Evolutionary conservation across 1,139 yeast genomes (phyloP), one percentile per base, ranked within the genome.

Genomic region (Taiozyma onychis): DNA sequence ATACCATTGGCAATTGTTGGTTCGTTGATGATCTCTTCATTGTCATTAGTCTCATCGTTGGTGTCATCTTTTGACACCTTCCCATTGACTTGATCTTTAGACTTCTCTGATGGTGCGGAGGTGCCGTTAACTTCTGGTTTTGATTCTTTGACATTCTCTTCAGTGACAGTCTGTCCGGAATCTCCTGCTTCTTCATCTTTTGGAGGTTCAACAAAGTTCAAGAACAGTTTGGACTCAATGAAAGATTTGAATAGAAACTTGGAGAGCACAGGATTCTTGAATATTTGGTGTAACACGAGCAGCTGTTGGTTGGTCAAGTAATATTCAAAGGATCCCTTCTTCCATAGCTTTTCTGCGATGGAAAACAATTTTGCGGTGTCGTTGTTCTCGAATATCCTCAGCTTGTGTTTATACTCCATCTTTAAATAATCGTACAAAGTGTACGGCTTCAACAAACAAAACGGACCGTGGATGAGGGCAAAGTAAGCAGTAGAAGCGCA

Each of bases 221-320:
- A 16, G 10, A 14, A 51, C 7, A 59, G 44, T 16, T 49, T 50
- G 2, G 59, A 55, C 27, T 51, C 44, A 13, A 59, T n/a, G 41
- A 60, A 53, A 16, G 43, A 43, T n/a, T 43, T 43, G 46, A 60
- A 60, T 16, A 51, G 26, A 6, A 18, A 41, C 30, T 46, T 49
- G 5, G 48, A 41, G 34, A 50, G 51, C n/a, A 58, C 53, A 41
- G 60, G 45, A 45, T 61, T 51, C 9, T 67, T 60, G n/a, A 76
- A 59, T 13, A 85, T 67, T 51, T 73, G 67, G 45, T 74, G 71
- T 41, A 85, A 65, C 4, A 85, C 74, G 53, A 78, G 74, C 57
- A 73, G 73, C 63, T 85, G 91, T 54, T 76, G 80, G n/a, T 81
- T 79, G 43, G 82, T 81, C 50, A 85, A 68, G 59, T 81, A 83